Evolutionary conservation across 192 early-diverging fungal genomes (phyloP).

Genomic region (Entrophospora sp.): DNA sequence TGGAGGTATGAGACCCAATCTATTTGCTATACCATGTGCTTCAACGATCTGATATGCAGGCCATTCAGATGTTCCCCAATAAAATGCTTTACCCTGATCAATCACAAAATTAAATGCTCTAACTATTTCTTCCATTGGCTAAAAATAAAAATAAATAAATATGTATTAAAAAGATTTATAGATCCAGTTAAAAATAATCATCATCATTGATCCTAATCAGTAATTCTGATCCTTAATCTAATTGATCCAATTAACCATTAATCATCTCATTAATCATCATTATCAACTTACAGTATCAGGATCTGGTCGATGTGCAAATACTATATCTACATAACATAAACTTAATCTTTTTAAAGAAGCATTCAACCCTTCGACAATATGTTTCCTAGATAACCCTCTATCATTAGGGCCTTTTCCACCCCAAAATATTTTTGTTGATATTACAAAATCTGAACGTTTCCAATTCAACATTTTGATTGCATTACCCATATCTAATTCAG

Average conservation of each 20-base stretch:
- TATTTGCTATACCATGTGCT: slow-evolving; percentile 60
- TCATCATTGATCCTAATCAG: no score
- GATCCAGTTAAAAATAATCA: no score
- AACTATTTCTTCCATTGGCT: slow-evolving; percentile 80
- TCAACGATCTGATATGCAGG: slow-evolving; percentile 65
- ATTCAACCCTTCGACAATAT: slow-evolving; percentile 71
- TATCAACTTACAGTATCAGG: slow-evolving; percentile 31
- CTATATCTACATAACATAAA: slow-evolving; percentile 66
- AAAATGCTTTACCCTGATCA: slow-evolving; percentile 69
- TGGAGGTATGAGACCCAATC: slow-evolving; percentile 59
- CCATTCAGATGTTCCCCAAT: slow-evolving; percentile 86
- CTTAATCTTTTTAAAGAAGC: slow-evolving; percentile 64
- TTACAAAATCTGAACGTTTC: slow-evolving; percentile 64
- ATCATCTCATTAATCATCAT: no score
- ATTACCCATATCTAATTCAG: slow-evolving; percentile 66
- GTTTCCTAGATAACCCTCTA: slow-evolving; percentile 74
- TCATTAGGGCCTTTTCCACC: slow-evolving; percentile 71
- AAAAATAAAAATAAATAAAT: neutral
- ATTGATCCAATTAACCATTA: no score
- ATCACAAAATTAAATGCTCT: slow-evolving; percentile 78
- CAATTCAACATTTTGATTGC: slow-evolving; percentile 69
- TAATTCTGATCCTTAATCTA: no score
- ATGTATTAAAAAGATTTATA: neutral
- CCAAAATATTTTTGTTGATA: slow-evolving; percentile 74
- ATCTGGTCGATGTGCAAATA: slow-evolving; percentile 79